Base-by-base conservation (phyloP, 345 rosid genomes). In the Iberis pinnata region DNA sequence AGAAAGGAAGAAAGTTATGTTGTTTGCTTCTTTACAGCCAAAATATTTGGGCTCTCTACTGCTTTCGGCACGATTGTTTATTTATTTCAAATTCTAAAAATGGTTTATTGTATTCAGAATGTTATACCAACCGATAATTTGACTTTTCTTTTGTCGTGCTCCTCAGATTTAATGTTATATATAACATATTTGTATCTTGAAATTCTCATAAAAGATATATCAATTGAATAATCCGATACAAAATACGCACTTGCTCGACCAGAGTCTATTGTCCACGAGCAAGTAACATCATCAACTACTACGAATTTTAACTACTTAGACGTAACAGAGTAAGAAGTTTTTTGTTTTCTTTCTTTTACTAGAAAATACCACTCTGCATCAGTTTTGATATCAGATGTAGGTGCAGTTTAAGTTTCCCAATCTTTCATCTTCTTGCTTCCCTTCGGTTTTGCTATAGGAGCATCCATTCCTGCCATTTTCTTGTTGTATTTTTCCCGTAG, bases 371-470 rank as follows among this genome's bases (percentile, higher is more conserved):
- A 24, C 29, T 22, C n/a, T 56, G 24, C 20, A 33, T 49, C 24
- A 12, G 43, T 64, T 56, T 46, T 31, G 16, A 31, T 9, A 57
- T 31, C 52, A 43, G 14, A 58, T 43, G 48, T 36, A 13, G 40
- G 9, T 36, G 53, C 29, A 18, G 58, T 29, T 63, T 51, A 69
- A 18, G 50, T 57, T 53, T 73, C 81, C 87, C 87, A 80, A 52
- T 78, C 87, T 71, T 83, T 83, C 74, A 83, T 65, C 75, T 80
- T 84, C 81, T 78, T 84, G 76, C 78, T 84, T 61, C 89, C 94
- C 67, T 70, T 78, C 35, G 86, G 94, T 78, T 76, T 84, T 7
- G 58, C 72, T 16, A 84, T 76, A 3, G 82, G 73, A 12, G 69
- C 76, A 63, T 76, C 76, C 80, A 84, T 64, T 12, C 79, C 94